These are phyloP conservation scores for Tetradesmus obliquus DNA, from an alignment of 139 green algal species.

Conservation along the genomic window DNA sequence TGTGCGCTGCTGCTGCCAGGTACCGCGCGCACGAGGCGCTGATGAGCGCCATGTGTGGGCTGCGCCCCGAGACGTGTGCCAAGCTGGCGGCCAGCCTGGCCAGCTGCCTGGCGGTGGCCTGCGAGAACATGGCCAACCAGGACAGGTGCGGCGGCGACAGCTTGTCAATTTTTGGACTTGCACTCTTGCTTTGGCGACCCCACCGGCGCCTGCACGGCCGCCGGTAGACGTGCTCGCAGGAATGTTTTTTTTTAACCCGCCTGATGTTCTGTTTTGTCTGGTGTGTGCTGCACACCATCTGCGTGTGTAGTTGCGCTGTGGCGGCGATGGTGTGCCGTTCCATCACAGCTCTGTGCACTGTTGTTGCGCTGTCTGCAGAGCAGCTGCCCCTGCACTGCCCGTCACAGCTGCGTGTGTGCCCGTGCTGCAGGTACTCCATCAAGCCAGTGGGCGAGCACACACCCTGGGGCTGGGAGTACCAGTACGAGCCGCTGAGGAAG, in stretches of 20 bases:
- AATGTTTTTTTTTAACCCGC: too few species aligned
- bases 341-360: too few species aligned
- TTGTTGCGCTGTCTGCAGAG: too few species aligned
- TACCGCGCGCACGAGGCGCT: constrained; percentile 30
- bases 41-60: constrained; percentile 18
- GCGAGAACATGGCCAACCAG: constrained; percentile 40
- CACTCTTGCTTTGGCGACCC: background rate
- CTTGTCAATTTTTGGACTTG: background rate
- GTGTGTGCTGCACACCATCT: too few species aligned
- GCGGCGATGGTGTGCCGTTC: too few species aligned
- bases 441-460: constrained; percentile 28
- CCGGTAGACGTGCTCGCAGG: too few species aligned
- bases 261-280: too few species aligned
- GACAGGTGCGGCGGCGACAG: background rate
- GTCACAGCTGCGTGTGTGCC: background rate
- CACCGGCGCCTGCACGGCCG: too few species aligned
- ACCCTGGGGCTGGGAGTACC: constrained; percentile 38
- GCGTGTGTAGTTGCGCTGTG: too few species aligned
- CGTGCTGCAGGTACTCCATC: constrained; percentile 27
- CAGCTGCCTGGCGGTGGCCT: constrained; percentile 43
- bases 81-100: constrained; percentile 28
- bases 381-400: background rate
- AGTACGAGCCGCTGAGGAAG: constrained; percentile 31
- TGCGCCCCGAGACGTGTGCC: constrained; percentile 38
- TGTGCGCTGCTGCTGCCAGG: background rate